Base-by-base conservation (phyloP, 177 flowering plant genomes). In the Vitis hybrid region DNA sequence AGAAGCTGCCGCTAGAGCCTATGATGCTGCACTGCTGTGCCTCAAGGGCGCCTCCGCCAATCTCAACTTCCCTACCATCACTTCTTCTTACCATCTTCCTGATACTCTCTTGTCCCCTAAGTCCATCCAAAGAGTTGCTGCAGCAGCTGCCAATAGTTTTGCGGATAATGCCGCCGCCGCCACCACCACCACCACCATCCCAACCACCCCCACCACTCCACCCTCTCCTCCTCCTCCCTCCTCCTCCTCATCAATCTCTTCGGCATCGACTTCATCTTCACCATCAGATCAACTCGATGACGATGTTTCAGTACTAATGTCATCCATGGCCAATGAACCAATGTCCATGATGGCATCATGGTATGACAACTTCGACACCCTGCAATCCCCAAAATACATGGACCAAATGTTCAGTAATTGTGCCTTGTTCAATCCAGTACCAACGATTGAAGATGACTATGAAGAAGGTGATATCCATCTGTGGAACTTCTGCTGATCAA, bases 1-100 rank as follows among this genome's bases (percentile, higher is more conserved):
- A 5, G 98, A 95, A 64, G 99, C 97, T 8, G 99, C 99, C 10
- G 99, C 99, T 6, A 82, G 99, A 75, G 99, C 99, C 61, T 95
- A 95, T 67, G 99, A 93, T 75, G 99, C 98, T 64, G 99, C 99
- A 15, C 96, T 95, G 20, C 11, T 91, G 9, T 95, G 98, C 77
- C 95, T 95, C 65, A 93, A 90, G 32, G 99, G 99, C 69, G 76
- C 95, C 1, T 81, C 92, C 3, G 97, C 94, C 51, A 88, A 84
- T 68, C 87, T 94, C 78, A 91, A 94, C 79, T 95, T 95, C 77
- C 98, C 97, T 0, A n/a, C 53, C 79, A 13, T 74, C 52, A 11
- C 76, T 2, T 61, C 79, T 9, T 57, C 75, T 61, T 51, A 61
- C 48, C 60, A 66, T 50, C 74, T 60, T 74, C 80, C 77, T 18